Evolutionary conservation across 306 rosid species (phyloP), one percentile per base, ranked within the genome.

Genomic region (Malus sylvestris): DNA sequence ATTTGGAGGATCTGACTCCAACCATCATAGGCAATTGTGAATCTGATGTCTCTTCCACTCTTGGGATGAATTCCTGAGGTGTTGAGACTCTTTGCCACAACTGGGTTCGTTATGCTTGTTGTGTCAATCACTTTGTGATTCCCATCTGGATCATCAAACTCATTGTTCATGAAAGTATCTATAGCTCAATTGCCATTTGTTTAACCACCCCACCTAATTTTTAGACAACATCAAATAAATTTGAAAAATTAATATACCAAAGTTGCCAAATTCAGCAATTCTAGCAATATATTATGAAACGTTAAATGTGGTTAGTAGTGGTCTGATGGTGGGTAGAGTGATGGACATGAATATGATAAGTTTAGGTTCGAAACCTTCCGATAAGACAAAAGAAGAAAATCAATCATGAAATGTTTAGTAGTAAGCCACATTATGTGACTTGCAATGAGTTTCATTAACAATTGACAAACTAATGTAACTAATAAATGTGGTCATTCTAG

Each of bases 51-150:
- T 78, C 77, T 81, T 76, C 91, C 91, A 81, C 93, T 85, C 23
- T 71, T 89, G 77, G 87, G 91, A 33, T 78, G 63, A 73, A 89
- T 33, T 18, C 76, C 80, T 16, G 83, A 19, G 75, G 33, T 35
- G 71, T 80, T 75, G 20, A 87, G 88, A 51, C 87, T 87, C 35
- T 64, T 77, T 35, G 68, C 57, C 18, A 83, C 82, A 66, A 89
- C 57, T 49, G 89, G 86, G 68, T 76, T 57, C 77, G 46, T 75
- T 58, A 73, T 77, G 84, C 89, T 83, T 30, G 74, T 83, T 66
- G 90, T 85, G 81, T 74, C 86, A 55, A 86, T 79, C 45, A 86
- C 88, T 12, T 86, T 70, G 81, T 86, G 93, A 64, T 86, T 89
- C 66, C 72, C 89, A 80, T 86, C 88, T 68, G 66, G 77, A 77